A percentile compares a stretch with the other conserved stretches of the same genome.
These are phyloP conservation scores for Neoboletus magnificus DNA, from an alignment of 768 basidiomycete genomes.

Conservation along the genomic window DNA sequence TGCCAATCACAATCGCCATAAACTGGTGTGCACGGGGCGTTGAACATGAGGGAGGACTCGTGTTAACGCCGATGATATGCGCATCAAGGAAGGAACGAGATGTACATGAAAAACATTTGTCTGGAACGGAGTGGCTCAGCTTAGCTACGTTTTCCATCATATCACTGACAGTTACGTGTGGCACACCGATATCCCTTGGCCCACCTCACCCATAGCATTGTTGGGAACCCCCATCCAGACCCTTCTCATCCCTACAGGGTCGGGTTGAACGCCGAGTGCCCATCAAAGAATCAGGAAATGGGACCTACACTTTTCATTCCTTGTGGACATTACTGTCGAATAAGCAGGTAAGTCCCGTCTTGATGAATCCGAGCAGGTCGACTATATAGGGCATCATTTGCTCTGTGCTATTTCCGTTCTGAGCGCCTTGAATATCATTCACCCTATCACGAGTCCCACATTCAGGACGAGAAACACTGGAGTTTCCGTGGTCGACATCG, in stretches of 20 bases:
- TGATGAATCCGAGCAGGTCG: neutral
- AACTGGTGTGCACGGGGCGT: conserved; percentile 57
- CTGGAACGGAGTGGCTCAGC: too few relatives aligned
- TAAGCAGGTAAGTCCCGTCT: neutral
- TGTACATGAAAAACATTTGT: too few relatives aligned
- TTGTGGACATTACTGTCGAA: neutral
- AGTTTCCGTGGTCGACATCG: neutral
- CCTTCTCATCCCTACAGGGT: too few relatives aligned
- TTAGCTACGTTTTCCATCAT: too few relatives aligned
- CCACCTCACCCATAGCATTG: too few relatives aligned
- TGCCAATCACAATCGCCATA: conserved; percentile 79
- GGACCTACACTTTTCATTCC: neutral
- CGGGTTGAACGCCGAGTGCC: neutral
- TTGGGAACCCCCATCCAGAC: too few relatives aligned
- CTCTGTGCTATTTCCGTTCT: neutral
- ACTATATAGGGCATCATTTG: neutral
- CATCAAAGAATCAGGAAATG: neutral
- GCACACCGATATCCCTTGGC: too few relatives aligned
- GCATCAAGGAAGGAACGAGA: too few relatives aligned
- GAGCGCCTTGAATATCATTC: neutral
- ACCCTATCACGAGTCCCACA: neutral
- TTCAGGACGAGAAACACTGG: neutral
- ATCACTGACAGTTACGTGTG: too few relatives aligned
- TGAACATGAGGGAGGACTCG: conserved; percentile 56
- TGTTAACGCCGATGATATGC: conserved; percentile 48